Percentiles rank a stretch among this genome's conserved stretches.
Evolutionary conservation across 2,329 filamentous ascomycete genomes (phyloP).

Genomic region (Fusarium heterosporum): DNA sequence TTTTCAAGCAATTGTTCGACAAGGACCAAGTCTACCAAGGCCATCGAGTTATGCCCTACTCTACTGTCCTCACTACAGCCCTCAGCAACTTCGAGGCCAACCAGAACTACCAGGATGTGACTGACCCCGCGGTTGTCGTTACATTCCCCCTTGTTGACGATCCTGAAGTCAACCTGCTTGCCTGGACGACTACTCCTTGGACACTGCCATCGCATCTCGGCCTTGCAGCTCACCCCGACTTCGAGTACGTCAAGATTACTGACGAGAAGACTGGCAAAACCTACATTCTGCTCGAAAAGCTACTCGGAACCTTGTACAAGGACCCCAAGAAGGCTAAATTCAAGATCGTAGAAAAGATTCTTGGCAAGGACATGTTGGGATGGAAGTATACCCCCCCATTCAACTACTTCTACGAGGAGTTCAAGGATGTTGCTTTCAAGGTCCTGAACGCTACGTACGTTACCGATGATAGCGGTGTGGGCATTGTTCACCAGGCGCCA

Average conservation of each 20-base stretch:
- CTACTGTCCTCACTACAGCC: conserved; percentile 87
- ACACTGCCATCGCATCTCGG: conserved; percentile 85
- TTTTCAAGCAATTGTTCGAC: conserved; percentile 92
- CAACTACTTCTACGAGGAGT: conserved; percentile 88
- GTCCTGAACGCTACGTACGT: conserved; percentile 89
- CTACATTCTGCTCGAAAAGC: conserved; percentile 85
- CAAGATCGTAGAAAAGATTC: conserved; percentile 82
- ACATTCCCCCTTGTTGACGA: conserved; percentile 86
- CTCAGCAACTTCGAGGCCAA: conserved; percentile 94
- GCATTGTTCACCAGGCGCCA: conserved; percentile 93
- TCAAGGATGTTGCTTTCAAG: conserved; percentile 85
- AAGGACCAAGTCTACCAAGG: conserved; percentile 92
- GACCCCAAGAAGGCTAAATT: conserved; percentile 96
- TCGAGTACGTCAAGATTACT: conserved; percentile 87
- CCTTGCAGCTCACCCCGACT: conserved; percentile 82
- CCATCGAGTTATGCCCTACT: conserved; percentile 94
- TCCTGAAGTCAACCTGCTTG: conserved; percentile 78
- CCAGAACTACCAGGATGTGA: conserved; percentile 94
- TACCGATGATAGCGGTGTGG: conserved; percentile 88
- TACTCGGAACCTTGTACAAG: conserved; percentile 88
- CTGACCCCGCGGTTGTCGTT: conserved; percentile 90
- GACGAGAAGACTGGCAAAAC: conserved; percentile 86
- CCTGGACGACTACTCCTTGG: conserved; percentile 92
- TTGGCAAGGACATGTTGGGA: conserved; percentile 85
- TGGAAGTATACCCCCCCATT: conserved; percentile 93